Base-by-base conservation (phyloP, 179 eudicot genomes). In the Sideroxylon spinosum region DNA sequence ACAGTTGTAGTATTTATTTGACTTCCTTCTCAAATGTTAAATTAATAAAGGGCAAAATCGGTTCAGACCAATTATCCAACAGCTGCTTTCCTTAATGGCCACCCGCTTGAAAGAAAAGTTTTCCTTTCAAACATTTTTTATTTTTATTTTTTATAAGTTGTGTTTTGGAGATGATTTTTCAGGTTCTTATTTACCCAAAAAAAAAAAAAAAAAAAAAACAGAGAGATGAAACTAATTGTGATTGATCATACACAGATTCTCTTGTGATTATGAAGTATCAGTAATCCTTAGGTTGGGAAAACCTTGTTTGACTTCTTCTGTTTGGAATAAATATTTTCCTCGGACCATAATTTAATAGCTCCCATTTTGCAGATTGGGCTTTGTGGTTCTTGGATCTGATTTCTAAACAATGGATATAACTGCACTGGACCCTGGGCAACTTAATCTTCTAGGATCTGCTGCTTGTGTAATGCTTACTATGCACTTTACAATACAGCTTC, bases 401-500 rank as follows among this genome's bases (percentile, higher is more conserved):
- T 59, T 11, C 63, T 68, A 79, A 76, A 75, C 79, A 83, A 82
- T 84, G 80, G 91, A 90, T 82, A 22, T 90, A 52, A 62, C 80
- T 14, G 80, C 86, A 49, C 73, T 90, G 89, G 81, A 82, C 75
- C 83, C 79, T n/a, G 83, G 84, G 22, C 88, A 88, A 69, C 55
- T 88, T 14, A 85, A 89, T 62, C 32, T 84, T 9, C 61, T 90
- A 26, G 93, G 85, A 76, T 84, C 86, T 71, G 83, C 80, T 8
- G n/a, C 7, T 28, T 90, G 90, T 86, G 90, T 82, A n/a, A 69
- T 92, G 88, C 80, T 88, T 26, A 49, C 93, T 0, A 71, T 91
- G 81, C 85, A 85, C 76, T 92, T 90, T 77, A 92, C 97, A 0
- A 32, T 87, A 62, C 95, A 88, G 79, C 97, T 94, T 71, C 28